Conservation (phyloP, 805 yeast genomes). For the Metschnikowia hibisci region DNA sequence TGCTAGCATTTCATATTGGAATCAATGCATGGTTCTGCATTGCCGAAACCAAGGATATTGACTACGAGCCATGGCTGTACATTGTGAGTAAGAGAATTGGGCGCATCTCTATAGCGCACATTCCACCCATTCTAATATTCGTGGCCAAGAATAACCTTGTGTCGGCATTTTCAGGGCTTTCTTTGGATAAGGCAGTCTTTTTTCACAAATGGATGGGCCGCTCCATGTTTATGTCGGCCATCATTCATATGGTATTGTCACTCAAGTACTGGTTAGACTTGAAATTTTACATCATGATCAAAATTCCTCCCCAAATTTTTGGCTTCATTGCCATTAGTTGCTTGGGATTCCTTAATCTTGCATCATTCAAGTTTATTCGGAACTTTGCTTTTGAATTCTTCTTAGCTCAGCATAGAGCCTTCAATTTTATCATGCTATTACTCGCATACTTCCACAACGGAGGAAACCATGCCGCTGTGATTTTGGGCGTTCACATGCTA, state of each 20-base stretch:
- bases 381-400: constrained; percentile 41
- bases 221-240: constrained; percentile 32
- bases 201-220: constrained; percentile 47
- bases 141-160: constrained; percentile 40
- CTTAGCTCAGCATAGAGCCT: constrained; percentile 40
- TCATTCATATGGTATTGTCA: constrained; percentile 33
- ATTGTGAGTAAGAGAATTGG: constrained; percentile 42
- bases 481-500: constrained; percentile 40
- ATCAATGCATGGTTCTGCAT: constrained; percentile 28
- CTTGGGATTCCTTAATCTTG: constrained; percentile 35
- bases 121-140: constrained; percentile 36
- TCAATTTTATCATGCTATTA: constrained; percentile 40
- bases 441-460: constrained; percentile 41
- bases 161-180: constrained; percentile 38
- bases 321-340: constrained; percentile 44
- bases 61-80: constrained; percentile 37
- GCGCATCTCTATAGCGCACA: constrained; percentile 36
- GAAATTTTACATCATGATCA: constrained; percentile 35
- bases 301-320: constrained; percentile 48
- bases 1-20: constrained; percentile 25
- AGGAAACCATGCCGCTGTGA: constrained; percentile 28
- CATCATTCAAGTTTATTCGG: constrained; percentile 33
- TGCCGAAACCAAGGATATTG: constrained; percentile 34
- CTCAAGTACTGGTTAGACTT: constrained; percentile 40
- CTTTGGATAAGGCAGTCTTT: constrained; percentile 35